phyloP scores from a whole-genome alignment of 306 rosid species.

The Comarum palustre region DNA sequence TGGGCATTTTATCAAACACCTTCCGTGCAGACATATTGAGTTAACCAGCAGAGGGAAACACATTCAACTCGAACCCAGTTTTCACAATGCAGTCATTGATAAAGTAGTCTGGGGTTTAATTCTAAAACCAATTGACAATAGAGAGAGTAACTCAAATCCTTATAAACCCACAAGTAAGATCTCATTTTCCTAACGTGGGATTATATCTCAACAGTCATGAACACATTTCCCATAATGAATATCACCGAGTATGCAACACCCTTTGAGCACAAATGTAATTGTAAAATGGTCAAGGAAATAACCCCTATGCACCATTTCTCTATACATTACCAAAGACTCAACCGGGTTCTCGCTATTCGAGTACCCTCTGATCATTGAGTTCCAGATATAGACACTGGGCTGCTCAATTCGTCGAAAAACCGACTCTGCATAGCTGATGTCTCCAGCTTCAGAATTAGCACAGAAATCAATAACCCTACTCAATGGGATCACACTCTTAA shows the following conservation, averaged over 20 bases:
- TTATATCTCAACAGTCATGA: too few relatives aligned
- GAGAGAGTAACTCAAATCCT: too few relatives aligned
- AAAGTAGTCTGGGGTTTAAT: too few relatives aligned
- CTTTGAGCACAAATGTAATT: slow-evolving; percentile 70
- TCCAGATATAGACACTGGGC: slow-evolving; percentile 67
- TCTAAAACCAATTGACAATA: too few relatives aligned
- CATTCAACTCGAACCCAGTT: slow-evolving; percentile 57
- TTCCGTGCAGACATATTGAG: too few relatives aligned
- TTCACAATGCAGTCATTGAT: slow-evolving; percentile 48
- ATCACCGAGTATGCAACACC: slow-evolving; percentile 35
- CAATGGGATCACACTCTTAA: slow-evolving; percentile 43
- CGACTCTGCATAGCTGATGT: slow-evolving; percentile 47
- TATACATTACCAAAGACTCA: slow-evolving; percentile 44
- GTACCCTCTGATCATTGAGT: slow-evolving; percentile 66
- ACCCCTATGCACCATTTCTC: slow-evolving; percentile 53
- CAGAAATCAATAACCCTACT: slow-evolving; percentile 71
- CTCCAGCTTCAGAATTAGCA: slow-evolving; percentile 45
- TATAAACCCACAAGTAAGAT: too few relatives aligned
- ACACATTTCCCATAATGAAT: slow-evolving; percentile 44
- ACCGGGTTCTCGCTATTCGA: slow-evolving; percentile 43
- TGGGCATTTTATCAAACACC: too few relatives aligned
- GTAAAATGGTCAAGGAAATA: slow-evolving; percentile 65
- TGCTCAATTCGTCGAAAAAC: slow-evolving; percentile 44
- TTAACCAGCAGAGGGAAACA: slow-evolving; percentile 52
- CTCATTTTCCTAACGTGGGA: too few relatives aligned